Conservation (phyloP, 176 grass and related monocot genomes). For the Saccharum spontaneum region DNA sequence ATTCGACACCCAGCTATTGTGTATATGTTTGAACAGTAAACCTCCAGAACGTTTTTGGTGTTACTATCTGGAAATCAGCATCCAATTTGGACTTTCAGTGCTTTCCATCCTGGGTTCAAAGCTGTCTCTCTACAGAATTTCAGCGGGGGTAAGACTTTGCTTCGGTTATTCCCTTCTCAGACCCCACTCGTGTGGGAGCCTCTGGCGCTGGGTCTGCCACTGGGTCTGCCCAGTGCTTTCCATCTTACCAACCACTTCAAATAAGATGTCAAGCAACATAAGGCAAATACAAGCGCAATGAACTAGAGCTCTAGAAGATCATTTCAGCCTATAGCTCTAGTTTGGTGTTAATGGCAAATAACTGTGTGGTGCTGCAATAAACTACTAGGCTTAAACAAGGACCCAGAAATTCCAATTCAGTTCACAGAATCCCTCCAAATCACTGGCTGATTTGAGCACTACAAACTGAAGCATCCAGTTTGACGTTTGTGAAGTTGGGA, state of each 20-base stretch:
- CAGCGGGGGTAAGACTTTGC: too few species aligned
- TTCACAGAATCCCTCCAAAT: not conserved
- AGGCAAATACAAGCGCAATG: not conserved
- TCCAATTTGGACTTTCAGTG: too few species aligned
- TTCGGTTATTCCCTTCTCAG: too few species aligned
- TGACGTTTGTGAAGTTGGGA: not conserved
- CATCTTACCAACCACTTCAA: not conserved
- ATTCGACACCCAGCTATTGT: not conserved
- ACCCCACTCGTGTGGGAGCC: too few species aligned
- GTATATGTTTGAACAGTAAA: not conserved
- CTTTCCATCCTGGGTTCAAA: too few species aligned
- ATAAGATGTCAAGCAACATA: slow-evolving; percentile 1
- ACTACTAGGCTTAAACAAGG: not conserved
- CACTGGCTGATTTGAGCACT: not conserved
- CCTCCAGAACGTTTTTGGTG: not conserved
- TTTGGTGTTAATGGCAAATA: not conserved
- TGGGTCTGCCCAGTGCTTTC: not conserved
- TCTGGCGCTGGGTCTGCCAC: too few species aligned
- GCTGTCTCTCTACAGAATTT: too few species aligned
- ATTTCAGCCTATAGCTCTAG: not conserved
- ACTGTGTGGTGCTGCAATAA: not conserved
- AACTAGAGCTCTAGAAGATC: not conserved
- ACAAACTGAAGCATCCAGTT: not conserved
- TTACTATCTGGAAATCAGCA: not conserved
- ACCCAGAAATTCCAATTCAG: not conserved